These are phyloP conservation scores for Tardiomyces digboiensis DNA, from an alignment of 1,139 yeast species.

Conservation along the genomic window DNA sequence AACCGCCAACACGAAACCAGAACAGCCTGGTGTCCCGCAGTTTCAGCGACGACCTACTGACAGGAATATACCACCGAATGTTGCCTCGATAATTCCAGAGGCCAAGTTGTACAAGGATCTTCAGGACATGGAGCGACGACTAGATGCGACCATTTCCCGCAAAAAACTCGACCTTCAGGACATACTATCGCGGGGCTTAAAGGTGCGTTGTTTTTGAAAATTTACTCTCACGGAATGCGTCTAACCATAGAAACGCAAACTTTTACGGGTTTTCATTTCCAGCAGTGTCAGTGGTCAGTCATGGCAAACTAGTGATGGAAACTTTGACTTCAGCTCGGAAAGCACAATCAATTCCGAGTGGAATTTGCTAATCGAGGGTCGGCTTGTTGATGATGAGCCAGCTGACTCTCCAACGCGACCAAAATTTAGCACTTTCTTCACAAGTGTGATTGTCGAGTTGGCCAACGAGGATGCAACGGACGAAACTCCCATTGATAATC, in stretches of 20 bases:
- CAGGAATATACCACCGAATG: conserved; percentile 48
- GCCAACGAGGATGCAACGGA: conserved; percentile 18
- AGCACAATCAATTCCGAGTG: conserved; percentile 37
- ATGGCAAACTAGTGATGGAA: conserved; percentile 57
- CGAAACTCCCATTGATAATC: conserved; percentile 25
- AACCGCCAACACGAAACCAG: background rate
- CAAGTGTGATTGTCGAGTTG: conserved; percentile 78
- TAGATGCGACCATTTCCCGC: conserved; percentile 75
- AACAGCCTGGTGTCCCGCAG: conserved; percentile 15
- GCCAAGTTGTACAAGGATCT: conserved; percentile 60
- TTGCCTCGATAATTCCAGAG: conserved; percentile 63
- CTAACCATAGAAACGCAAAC: conserved; percentile 41
- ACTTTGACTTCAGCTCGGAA: conserved; percentile 18
- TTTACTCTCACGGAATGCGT: conserved; percentile 6
- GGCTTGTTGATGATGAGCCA: conserved; percentile 42
- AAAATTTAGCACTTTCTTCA: conserved; percentile 71
- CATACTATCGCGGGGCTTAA: conserved; percentile 33
- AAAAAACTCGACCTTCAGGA: conserved; percentile 85
- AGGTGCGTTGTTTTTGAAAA: too few relatives aligned
- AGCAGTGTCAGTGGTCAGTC: conserved; percentile 82
- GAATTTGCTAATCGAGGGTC: conserved; percentile 87
- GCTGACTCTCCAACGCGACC: conserved; percentile 33
- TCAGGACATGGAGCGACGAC: conserved; percentile 64
- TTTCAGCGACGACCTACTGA: conserved; percentile 54
- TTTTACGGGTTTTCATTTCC: conserved; percentile 72